Evolutionary conservation across 306 rosid species (phyloP).

Genomic region (Amphicarpaea edgeworthii): DNA sequence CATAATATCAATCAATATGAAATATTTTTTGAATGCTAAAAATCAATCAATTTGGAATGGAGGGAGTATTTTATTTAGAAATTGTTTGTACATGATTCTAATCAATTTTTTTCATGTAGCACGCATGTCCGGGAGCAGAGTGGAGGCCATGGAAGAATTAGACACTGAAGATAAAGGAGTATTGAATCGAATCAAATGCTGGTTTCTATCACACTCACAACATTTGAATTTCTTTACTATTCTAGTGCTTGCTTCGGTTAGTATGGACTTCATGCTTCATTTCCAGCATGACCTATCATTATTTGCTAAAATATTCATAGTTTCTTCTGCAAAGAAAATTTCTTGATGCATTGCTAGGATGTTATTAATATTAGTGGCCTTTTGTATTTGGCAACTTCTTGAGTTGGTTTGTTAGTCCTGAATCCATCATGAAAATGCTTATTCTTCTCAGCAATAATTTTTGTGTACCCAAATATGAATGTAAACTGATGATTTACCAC

Average conservation of each 20-base stretch:
- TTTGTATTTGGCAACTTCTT: slow-evolving; percentile 8
- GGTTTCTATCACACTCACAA: slow-evolving; percentile 84
- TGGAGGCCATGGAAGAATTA: slow-evolving; percentile 78
- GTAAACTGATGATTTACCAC: background rate
- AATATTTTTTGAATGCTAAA: too few species aligned
- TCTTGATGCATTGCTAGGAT: slow-evolving; percentile 11
- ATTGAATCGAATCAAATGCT: slow-evolving; percentile 67
- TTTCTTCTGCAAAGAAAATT: slow-evolving; percentile 9
- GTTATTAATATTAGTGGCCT: background rate
- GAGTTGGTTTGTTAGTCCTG: slow-evolving; percentile 24
- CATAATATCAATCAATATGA: too few species aligned
- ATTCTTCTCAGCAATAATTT: slow-evolving; percentile 2
- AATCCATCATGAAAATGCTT: slow-evolving; percentile 1
- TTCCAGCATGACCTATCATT: slow-evolving; percentile 2
- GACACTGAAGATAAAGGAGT: slow-evolving; percentile 70
- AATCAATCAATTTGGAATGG: too few species aligned
- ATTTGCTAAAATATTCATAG: slow-evolving; percentile 10
- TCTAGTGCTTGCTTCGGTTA: slow-evolving; percentile 96
- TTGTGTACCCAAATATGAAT: slow-evolving; percentile 8
- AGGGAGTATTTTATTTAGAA: slow-evolving; percentile 7
- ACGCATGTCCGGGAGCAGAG: slow-evolving; percentile 68
- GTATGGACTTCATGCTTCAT: slow-evolving; percentile 53
- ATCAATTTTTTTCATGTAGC: slow-evolving; percentile 60
- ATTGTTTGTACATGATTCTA: slow-evolving; percentile 41
- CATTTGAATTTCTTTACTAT: slow-evolving; percentile 85